A percentile compares a stretch with the other conserved stretches of the same genome.
Evolutionary conservation across 1,284 basidiomycete genomes (phyloP).

Genomic region (Trametes polyzona): DNA sequence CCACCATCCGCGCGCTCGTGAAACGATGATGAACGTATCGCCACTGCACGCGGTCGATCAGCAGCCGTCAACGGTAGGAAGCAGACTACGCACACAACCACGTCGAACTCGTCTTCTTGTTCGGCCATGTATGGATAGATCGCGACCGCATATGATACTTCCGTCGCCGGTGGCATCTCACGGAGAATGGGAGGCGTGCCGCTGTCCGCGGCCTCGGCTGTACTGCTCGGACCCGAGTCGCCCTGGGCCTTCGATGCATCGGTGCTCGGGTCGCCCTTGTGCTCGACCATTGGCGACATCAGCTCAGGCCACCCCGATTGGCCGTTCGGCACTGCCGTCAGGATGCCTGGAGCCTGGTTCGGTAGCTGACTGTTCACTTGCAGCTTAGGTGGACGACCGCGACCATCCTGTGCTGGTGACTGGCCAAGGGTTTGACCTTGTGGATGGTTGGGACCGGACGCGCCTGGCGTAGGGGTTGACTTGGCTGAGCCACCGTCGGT

Average conservation of each 20-base stretch:
- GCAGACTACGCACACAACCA: constrained; percentile 77
- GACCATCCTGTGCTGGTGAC: constrained; percentile 28
- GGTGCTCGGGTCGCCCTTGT: constrained; percentile 39
- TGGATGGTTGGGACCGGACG: constrained; percentile 18
- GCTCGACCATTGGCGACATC: constrained; percentile 61
- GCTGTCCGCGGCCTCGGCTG: constrained; percentile 19
- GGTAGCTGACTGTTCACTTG: constrained; percentile 62
- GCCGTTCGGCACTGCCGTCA: constrained; percentile 55
- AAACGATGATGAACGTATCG: constrained; percentile 92
- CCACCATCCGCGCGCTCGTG: constrained; percentile 98
- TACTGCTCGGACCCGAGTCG: constrained; percentile 18
- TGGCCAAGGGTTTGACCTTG: constrained; percentile 19
- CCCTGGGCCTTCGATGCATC: constrained; percentile 28
- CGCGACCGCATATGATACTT: constrained; percentile 87
- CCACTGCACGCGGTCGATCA: constrained; percentile 50
- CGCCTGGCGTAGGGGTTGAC: constrained; percentile 31
- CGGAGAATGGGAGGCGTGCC: constrained; percentile 34
- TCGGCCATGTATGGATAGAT: constrained; percentile 97
- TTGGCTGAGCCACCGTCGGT: constrained; percentile 34
- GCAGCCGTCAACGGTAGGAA: constrained; percentile 1
- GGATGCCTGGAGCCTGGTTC: constrained; percentile 39
- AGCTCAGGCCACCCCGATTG: constrained; percentile 79
- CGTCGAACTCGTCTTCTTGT: constrained; percentile 97
- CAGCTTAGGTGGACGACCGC: constrained; percentile 59
- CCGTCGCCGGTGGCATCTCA: constrained; percentile 60